phyloP scores from a whole-genome alignment of 2,329 filamentous ascomycete species.

The Diaporthe ilicicola region DNA sequence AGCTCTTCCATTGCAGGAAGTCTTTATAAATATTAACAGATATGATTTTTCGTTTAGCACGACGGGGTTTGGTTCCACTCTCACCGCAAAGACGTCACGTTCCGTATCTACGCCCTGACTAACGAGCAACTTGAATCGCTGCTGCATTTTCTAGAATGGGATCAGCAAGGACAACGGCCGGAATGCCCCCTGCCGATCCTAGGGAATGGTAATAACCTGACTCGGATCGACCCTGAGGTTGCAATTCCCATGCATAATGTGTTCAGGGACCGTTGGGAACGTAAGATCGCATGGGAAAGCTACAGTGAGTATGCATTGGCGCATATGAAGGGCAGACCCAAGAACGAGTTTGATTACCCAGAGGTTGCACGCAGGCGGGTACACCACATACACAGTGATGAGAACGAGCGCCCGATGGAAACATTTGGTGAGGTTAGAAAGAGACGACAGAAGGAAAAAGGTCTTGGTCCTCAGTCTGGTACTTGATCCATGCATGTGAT shows the following conservation, averaged over 20 bases:
- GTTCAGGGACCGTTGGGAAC: not conserved
- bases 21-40: not conserved
- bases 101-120: not conserved
- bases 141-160: not conserved
- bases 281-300: not conserved
- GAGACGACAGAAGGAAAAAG: rapidly evolving
- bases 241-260: constrained; percentile 5
- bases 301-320: not conserved
- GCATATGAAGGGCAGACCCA: not conserved
- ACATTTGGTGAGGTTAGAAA: not conserved
- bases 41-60: not conserved
- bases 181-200: not conserved
- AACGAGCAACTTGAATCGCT: not conserved
- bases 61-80: not conserved
- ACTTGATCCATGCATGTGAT: not conserved
- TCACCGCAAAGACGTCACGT: not conserved
- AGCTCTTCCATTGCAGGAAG: not conserved
- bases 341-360: not conserved
- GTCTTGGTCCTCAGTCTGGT: not conserved
- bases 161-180: not conserved
- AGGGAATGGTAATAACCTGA: not conserved
- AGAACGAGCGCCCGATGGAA: too few relatives aligned
- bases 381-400: rapidly evolving
- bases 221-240: not conserved
- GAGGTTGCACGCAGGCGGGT: not conserved